Base-by-base conservation (phyloP, 1,139 yeast genomes). In the Pichia sp. region DNA sequence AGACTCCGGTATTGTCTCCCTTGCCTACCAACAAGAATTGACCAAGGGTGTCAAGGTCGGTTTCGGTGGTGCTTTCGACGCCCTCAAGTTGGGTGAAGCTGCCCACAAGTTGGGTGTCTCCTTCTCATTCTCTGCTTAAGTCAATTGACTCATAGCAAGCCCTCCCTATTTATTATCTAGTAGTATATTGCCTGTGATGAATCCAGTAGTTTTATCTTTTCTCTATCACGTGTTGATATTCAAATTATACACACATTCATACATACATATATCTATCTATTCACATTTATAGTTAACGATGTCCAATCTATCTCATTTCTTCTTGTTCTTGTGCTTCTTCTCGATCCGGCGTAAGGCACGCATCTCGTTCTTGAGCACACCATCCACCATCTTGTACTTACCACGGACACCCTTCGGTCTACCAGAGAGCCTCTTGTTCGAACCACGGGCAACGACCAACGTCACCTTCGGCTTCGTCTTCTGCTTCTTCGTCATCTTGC, bases 311-410 rank as follows among this genome's bases (percentile, higher is more conserved):
- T 46, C 12, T 26, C 28, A 40, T 44, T 44, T 44, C 46, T 26
- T 31, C 39, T 47, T 41, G 9, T 25, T 6, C 16, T 65, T 82
- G 63, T 83, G 78, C 74, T 87, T 89, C 78, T 91, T 93, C 26
- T 90, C 87, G 60, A 91, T 87, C 67, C 98, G 84, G 69, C 81
- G 85, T 67, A 91, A 76, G 30, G 98, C 97, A 62, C 99, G 78
- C 74, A 86, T 91, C 72, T 93, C 99, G 70, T 93, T 93, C 87
- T 95, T 93, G 86, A 90, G 76, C 21, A 85, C 87, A 75, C 98
- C 98, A 72, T 93, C 99, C 62, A 93, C 98, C 99, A 95, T 93
- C 85, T 89, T 93, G 75, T 93, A 93, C 68, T 89, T 90, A 73
- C 99, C 99, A 72, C 85, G 89, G 62, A 93, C 82, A 66, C 99